Conservation (phyloP, 1,284 basidiomycete species). For the Malassezia sympodialis region DNA sequence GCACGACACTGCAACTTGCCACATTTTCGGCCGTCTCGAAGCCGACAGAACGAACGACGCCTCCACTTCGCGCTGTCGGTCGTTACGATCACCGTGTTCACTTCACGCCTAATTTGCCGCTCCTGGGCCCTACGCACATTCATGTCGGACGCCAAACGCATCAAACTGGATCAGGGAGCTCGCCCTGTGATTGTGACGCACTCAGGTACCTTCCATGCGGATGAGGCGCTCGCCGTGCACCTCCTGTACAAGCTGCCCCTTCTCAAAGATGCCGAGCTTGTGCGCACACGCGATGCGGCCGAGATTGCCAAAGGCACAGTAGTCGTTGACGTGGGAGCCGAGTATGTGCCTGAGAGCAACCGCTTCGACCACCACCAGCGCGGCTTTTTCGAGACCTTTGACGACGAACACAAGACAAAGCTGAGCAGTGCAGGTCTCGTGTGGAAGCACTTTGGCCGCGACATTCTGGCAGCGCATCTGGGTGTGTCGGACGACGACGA, state of each 20-base stretch:
- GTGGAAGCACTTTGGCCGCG: conserved; percentile 70
- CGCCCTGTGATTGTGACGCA: conserved; percentile 56
- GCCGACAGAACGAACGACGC: not conserved
- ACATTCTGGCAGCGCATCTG: conserved; percentile 65
- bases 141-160: conserved; percentile 16
- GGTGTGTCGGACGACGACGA: conserved; percentile 54
- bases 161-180: conserved; percentile 1
- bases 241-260: conserved; percentile 67
- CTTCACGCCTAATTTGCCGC: not conserved
- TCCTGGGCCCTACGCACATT: not conserved
- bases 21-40: conserved; percentile 5
- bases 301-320: conserved; percentile 76
- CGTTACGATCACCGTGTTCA: not conserved
- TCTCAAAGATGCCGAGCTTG: conserved; percentile 56
- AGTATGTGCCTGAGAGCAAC: conserved; percentile 68
- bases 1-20: not conserved
- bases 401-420: conserved; percentile 68
- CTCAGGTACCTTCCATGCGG: conserved; percentile 91
- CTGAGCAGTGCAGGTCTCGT: conserved; percentile 84
- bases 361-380: conserved; percentile 95
- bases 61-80: not conserved
- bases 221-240: conserved; percentile 88
- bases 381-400: conserved; percentile 81
- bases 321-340: conserved; percentile 93
- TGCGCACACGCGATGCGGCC: conserved; percentile 62